phyloP scores from a whole-genome alignment of 1,284 basidiomycete genomes.

The Tausonia pullulans region DNA sequence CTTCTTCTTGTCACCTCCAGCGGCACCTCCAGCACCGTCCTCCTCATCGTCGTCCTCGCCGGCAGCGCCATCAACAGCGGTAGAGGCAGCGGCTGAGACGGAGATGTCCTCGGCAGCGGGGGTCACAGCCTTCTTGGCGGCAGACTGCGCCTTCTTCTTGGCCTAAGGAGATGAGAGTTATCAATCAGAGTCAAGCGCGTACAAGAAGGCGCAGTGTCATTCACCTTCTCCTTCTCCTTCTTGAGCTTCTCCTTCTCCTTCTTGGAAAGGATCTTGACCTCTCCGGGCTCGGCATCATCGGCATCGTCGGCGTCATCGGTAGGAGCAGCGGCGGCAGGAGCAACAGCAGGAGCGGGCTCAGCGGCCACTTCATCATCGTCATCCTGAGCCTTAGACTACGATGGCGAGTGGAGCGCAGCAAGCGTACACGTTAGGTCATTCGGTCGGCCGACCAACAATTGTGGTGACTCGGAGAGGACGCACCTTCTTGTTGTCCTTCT shows the following conservation, averaged over 20 bases:
- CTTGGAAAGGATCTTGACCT: conserved; percentile 55
- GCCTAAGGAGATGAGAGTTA: conserved; percentile 43
- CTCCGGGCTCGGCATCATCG: conserved; percentile 32
- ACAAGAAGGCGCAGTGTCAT: conserved; percentile 3
- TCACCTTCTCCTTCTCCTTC: conserved; percentile 85
- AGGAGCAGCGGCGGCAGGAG: background rate
- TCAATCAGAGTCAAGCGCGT: background rate
- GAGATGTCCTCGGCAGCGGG: conserved; percentile 27
- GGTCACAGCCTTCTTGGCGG: conserved; percentile 59
- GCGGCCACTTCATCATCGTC: conserved; percentile 23
- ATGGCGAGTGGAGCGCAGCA: background rate
- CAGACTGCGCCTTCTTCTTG: conserved; percentile 88
- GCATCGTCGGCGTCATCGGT: conserved; percentile 27
- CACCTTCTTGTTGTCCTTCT: conserved; percentile 39
- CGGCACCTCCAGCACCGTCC: conserved; percentile 42
- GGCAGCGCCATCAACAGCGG: conserved; percentile 31
- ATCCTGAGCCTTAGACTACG: conserved; percentile 10
- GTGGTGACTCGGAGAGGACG: conserved; percentile 10
- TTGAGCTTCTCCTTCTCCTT: conserved; percentile 90
- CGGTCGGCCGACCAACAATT: too few species aligned
- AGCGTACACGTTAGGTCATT: conserved; percentile 14
- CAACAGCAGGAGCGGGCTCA: conserved; percentile 1
- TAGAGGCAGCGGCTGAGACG: conserved; percentile 23
- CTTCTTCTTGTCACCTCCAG: conserved; percentile 42
- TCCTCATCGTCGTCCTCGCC: conserved; percentile 48